Evolutionary conservation across 257 asterid genomes (phyloP).

Genomic region (Prunella vulgaris): DNA sequence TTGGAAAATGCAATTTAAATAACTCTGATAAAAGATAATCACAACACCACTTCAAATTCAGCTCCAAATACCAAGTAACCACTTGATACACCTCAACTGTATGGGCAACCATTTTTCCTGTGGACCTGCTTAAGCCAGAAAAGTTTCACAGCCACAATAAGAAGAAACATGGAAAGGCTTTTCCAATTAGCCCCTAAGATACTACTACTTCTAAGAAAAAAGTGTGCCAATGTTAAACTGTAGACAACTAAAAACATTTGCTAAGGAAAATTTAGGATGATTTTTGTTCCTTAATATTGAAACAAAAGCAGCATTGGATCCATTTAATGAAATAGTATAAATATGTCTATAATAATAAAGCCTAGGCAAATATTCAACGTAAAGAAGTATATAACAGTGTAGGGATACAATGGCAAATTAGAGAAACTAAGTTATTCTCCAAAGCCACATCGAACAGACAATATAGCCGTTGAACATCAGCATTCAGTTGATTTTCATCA

Average conservation of each 20-base stretch:
- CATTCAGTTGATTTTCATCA: conserved; percentile 47
- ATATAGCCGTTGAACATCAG: conserved; percentile 79
- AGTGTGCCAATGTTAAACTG: neutral
- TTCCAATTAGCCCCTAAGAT: neutral
- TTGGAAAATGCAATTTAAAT: neutral
- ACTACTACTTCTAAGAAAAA: neutral
- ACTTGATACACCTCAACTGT: conserved; percentile 10
- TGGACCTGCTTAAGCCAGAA: neutral
- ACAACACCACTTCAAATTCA: neutral
- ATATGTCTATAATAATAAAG: neutral
- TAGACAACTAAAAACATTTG: neutral
- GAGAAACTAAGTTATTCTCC: conserved; percentile 81
- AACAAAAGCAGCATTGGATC: neutral
- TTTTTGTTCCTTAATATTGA: neutral
- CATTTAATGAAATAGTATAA: neutral
- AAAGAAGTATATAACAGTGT: conserved; percentile 4
- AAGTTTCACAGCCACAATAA: neutral
- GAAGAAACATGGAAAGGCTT: neutral
- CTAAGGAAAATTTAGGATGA: neutral
- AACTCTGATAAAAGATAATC: conserved; percentile 9
- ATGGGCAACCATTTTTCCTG: neutral
- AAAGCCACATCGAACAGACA: conserved; percentile 79
- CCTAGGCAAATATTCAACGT: neutral
- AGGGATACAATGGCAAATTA: conserved; percentile 96
- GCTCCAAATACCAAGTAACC: neutral